Percentiles rank a stretch among this genome's conserved stretches.
Conservation (phyloP, 2,329 filamentous ascomycete species). For the Myotisia sp. region DNA sequence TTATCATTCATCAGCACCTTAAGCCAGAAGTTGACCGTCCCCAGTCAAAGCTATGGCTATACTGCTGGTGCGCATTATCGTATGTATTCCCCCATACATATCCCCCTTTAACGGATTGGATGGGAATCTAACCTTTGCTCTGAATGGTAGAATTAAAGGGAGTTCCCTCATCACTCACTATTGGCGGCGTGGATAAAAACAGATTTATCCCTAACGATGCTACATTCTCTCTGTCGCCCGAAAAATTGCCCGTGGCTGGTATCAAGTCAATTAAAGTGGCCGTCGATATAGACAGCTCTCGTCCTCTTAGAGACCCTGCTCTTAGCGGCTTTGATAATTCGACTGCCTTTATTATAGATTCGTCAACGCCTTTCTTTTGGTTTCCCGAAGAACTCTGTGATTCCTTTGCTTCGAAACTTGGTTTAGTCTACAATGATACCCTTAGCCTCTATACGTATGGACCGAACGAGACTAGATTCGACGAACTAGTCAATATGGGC, state of each 20-base stretch:
- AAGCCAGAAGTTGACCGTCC: slow-evolving; percentile 15
- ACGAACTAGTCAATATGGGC: slow-evolving; percentile 16
- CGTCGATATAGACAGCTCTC: slow-evolving; percentile 5
- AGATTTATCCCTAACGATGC: slow-evolving; percentile 18
- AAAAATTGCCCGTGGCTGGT: slow-evolving; percentile 20
- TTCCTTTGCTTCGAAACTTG: slow-evolving; percentile 24
- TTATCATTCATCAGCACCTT: slow-evolving; percentile 18
- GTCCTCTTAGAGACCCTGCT: slow-evolving; percentile 4
- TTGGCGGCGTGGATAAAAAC: slow-evolving; percentile 22
- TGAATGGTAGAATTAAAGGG: slow-evolving; percentile 15
- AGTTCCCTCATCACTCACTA: slow-evolving; percentile 19
- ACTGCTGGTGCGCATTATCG: slow-evolving; percentile 22
- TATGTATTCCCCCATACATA: too few relatives aligned
- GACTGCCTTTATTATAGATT: slow-evolving; percentile 24
- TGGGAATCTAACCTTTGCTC: neutral
- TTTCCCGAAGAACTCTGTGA: slow-evolving; percentile 25
- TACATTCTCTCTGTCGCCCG: slow-evolving; percentile 18
- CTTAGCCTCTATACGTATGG: slow-evolving; percentile 25
- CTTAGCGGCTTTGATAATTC: slow-evolving; percentile 10
- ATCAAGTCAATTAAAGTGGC: slow-evolving; percentile 18
- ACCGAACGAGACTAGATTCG: slow-evolving; percentile 13
- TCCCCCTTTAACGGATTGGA: too few relatives aligned
- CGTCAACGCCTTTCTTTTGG: slow-evolving; percentile 28
- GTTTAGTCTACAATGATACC: slow-evolving; percentile 23
- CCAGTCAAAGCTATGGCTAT: slow-evolving; percentile 22